Evolutionary conservation across 2,329 filamentous ascomycete genomes (phyloP).

Genomic region (Falciphora oryzae): DNA sequence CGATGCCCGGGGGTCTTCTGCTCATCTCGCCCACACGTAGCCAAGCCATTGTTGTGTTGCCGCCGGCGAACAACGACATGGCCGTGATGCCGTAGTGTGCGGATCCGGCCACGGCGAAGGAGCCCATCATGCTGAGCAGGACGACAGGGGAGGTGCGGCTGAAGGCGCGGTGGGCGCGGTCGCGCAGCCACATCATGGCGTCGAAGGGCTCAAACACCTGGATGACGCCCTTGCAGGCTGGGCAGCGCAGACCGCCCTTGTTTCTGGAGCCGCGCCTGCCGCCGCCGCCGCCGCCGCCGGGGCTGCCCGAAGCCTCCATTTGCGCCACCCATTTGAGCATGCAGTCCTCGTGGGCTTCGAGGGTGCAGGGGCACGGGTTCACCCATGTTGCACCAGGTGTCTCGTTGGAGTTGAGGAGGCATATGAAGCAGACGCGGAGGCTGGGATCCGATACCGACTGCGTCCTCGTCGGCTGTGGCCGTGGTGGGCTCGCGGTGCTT

Average conservation of each 20-base stretch:
- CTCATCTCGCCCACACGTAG: conserved; percentile 21
- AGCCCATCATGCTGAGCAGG: conserved; percentile 54
- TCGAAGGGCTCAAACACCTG: conserved; percentile 69
- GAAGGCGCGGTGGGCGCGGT: conserved; percentile 50
- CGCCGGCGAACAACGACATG: conserved; percentile 47
- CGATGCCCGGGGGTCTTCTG: background rate
- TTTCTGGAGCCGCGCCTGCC: conserved; percentile 81
- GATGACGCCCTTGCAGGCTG: conserved; percentile 83
- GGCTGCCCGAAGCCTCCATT: conserved; percentile 58
- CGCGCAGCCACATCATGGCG: conserved; percentile 61
- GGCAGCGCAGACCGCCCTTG: conserved; percentile 67
- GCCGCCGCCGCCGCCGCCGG: conserved; percentile 44
- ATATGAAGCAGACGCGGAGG: conserved; percentile 55
- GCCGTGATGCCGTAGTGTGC: conserved; percentile 48
- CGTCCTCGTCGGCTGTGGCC: background rate
- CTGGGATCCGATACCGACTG: conserved; percentile 13
- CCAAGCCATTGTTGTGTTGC: conserved; percentile 36
- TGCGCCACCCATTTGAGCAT: conserved; percentile 92
- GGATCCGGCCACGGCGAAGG: conserved; percentile 45
- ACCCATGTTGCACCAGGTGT: conserved; percentile 59
- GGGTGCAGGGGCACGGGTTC: conserved; percentile 81
- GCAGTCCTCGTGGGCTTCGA: conserved; percentile 86
- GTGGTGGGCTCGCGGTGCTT: background rate
- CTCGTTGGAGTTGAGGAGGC: conserved; percentile 51
- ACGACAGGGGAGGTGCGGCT: conserved; percentile 53